Evolutionary conservation across 768 basidiomycete species (phyloP).

Genomic region (Pleurotus giganteus): DNA sequence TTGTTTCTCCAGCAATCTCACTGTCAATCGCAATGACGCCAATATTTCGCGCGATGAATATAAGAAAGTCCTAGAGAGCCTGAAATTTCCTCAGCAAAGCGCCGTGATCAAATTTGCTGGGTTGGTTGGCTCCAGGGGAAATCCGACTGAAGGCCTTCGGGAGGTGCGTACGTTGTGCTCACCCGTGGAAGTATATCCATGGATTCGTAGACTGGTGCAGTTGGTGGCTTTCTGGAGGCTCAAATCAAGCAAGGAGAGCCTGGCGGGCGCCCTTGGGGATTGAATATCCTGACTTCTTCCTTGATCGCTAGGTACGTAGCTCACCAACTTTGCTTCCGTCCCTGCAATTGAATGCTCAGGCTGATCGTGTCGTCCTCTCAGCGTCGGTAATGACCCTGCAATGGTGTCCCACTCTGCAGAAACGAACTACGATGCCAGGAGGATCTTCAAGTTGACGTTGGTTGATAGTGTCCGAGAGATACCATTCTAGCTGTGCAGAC

Average conservation of each 20-base stretch:
- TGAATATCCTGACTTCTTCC: constrained; percentile 10
- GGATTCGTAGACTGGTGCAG: constrained; percentile 15
- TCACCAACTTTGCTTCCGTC: not conserved
- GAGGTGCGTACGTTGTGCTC: not conserved
- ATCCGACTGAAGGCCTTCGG: constrained; percentile 7
- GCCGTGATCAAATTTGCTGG: constrained; percentile 25
- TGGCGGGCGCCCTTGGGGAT: constrained; percentile 2
- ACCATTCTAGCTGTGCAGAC: not conserved
- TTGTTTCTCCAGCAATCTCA: constrained; percentile 32
- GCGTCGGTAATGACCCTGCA: constrained; percentile 4
- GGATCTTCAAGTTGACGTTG: constrained; percentile 8
- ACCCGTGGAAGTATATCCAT: not conserved
- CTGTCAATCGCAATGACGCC: constrained; percentile 38
- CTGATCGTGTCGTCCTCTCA: not conserved
- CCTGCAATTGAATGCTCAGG: too few relatives aligned
- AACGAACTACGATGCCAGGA: constrained; percentile 9
- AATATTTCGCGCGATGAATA: constrained; percentile 35
- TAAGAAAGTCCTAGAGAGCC: constrained; percentile 31
- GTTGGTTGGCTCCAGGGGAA: constrained; percentile 19
- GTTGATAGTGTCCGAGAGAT: constrained; percentile 1
- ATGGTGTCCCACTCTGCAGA: not conserved
- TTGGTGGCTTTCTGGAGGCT: constrained; percentile 14
- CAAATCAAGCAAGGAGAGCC: constrained; percentile 6
- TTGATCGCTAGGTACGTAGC: constrained; percentile 9
- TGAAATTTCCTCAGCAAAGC: constrained; percentile 19